These are phyloP conservation scores for Stentor roeselii DNA, from an alignment of 73 alveolate genomes.

Conservation along the genomic window DNA sequence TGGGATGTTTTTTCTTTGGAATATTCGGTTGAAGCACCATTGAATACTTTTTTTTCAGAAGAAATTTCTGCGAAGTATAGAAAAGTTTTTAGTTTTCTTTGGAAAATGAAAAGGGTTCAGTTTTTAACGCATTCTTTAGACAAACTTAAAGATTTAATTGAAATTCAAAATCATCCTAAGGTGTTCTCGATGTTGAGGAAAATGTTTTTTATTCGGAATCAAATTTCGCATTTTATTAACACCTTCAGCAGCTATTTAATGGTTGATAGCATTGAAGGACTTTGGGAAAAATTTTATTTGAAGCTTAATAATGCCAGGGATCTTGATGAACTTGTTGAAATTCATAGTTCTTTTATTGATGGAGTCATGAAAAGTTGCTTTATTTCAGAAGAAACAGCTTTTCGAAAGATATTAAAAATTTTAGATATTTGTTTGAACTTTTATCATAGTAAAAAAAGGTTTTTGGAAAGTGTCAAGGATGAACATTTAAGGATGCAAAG, in stretches of 20 bases:
- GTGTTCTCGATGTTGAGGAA: constrained; percentile 56
- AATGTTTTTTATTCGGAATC: constrained; percentile 50
- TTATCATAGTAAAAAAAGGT: constrained; percentile 60
- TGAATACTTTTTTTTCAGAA: constrained; percentile 78
- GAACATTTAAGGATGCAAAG: constrained; percentile 38
- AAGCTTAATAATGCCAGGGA: constrained; percentile 74
- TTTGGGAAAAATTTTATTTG: constrained; percentile 83
- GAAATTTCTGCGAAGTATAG: constrained; percentile 79
- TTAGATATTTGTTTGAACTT: constrained; percentile 78
- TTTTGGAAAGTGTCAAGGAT: constrained; percentile 72
- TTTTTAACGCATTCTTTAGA: constrained; percentile 60
- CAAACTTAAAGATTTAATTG: constrained; percentile 72
- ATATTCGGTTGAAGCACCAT: constrained; percentile 92
- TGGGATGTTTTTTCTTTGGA: constrained; percentile 97
- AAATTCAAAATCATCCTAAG: constrained; percentile 43
- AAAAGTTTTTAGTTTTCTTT: constrained; percentile 84
- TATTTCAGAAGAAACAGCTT: constrained; percentile 69
- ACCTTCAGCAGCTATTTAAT: constrained; percentile 85
- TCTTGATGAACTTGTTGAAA: constrained; percentile 74
- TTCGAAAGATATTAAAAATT: constrained; percentile 60
- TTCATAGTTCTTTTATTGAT: constrained; percentile 71
- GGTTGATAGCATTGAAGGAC: constrained; percentile 91
- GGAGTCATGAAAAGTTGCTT: constrained; percentile 77
- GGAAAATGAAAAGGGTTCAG: constrained; percentile 84
- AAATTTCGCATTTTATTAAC: constrained; percentile 85